Base-by-base conservation (phyloP, 352 stramenopile genomes). In the Globisporangium carolinianum region DNA sequence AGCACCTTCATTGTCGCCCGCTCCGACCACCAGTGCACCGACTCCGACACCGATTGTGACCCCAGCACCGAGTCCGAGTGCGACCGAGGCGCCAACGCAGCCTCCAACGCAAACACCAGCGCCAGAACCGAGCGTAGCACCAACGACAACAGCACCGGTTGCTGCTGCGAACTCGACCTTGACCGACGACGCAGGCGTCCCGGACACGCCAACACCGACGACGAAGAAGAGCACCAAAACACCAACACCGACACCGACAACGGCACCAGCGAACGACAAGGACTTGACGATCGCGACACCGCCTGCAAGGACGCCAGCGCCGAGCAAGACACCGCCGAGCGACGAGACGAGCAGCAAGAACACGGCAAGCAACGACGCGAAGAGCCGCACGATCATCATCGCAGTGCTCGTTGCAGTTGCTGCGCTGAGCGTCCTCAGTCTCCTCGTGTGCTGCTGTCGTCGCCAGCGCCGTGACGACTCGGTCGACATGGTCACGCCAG, bases 381-480 rank as follows among this genome's bases (percentile, higher is more conserved):
- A 49, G 11, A 52, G 35, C 39, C 53, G 47, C 53, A 57, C 60
- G 47, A 60, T 65, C 37, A 17, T 61, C 53, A 55, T 60, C 47
- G 49, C 49, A 6, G 60, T 57, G 48, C 32, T 65, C 53, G 60
- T 49, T 9, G 48, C 36, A 4, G 48, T 60, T 49, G 60, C 52
- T 11, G 52, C 41, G 41, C 15, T 61, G 47, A 48, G 60, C 35
- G n/a, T 53, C 47, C 39, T 65, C 24, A 50, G 47, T 9, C 39
- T 65, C 14, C 37, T 65, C 24, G 47, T 48, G 42, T 51, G 58
- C 35, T 65, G 53, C 49, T 65, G 60, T 18, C n/a, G 41, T 24
- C 60, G 53, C 6, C 47, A 45, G n/a, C 6, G 41, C 9, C 59
- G 47, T 24, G 38, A 50, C 42, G 35, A 65, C 24, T 55, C 42